Conservation (phyloP, 345 rosid species). For the Limnanthes douglasii region DNA sequence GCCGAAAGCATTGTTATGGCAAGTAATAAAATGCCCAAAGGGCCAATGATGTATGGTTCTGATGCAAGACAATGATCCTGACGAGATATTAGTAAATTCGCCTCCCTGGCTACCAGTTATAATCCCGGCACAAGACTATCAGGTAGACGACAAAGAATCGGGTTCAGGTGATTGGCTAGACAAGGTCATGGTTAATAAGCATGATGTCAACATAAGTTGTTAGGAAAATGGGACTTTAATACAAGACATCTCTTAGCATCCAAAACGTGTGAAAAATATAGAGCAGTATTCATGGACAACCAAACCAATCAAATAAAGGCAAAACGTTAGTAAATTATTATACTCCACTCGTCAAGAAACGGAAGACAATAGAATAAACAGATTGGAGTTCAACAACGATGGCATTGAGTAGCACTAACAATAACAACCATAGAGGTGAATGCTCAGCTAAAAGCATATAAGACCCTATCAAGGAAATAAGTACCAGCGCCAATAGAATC, state of each 20-base stretch:
- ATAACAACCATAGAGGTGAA: too few relatives aligned
- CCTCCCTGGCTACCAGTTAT: slow-evolving; percentile 89
- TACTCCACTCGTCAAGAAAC: too few relatives aligned
- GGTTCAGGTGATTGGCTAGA: slow-evolving; percentile 85
- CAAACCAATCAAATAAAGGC: too few relatives aligned
- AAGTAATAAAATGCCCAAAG: slow-evolving; percentile 65
- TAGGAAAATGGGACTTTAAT: slow-evolving; percentile 28
- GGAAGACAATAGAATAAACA: too few relatives aligned
- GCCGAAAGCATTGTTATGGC: slow-evolving; percentile 69
- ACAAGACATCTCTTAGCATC: slow-evolving; percentile 37
- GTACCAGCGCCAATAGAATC: too few relatives aligned
- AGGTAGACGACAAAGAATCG: slow-evolving; percentile 58
- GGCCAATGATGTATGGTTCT: slow-evolving; percentile 73
- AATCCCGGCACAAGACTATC: slow-evolving; percentile 40
- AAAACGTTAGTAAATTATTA: too few relatives aligned
- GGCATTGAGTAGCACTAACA: too few relatives aligned
- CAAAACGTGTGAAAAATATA: too few relatives aligned
- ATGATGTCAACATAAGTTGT: slow-evolving; percentile 48
- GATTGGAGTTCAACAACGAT: too few relatives aligned
- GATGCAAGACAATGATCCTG: slow-evolving; percentile 91
- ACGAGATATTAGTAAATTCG: slow-evolving; percentile 72
- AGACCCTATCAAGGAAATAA: too few relatives aligned
- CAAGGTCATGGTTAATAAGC: slow-evolving; percentile 92
- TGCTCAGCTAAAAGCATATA: too few relatives aligned
- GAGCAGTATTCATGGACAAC: too few relatives aligned